Conservation (phyloP, 306 rosid genomes). For the barrel medic (Medicago truncatula) region DNA sequence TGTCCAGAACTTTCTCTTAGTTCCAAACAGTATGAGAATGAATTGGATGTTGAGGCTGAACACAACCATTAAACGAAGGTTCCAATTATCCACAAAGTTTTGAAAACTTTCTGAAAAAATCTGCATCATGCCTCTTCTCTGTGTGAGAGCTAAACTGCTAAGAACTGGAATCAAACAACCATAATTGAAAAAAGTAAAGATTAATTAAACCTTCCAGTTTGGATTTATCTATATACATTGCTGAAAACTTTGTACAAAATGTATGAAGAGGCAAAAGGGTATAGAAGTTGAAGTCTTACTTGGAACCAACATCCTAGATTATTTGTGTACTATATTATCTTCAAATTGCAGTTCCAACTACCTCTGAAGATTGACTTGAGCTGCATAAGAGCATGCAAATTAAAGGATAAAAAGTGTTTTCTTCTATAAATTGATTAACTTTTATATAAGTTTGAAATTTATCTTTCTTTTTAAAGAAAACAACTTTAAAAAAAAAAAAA, state of each 20-base stretch:
- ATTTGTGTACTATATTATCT: not conserved
- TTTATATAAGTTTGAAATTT: no score
- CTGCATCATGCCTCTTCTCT: not conserved
- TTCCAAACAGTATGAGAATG: constrained; percentile 37
- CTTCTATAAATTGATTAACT: no score
- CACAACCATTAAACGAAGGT: constrained; percentile 39
- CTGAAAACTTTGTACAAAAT: no score
- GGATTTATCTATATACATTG: no score
- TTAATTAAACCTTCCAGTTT: no score
- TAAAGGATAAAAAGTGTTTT: no score
- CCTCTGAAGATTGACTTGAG: not conserved
- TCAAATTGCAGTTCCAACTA: not conserved
- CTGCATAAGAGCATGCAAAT: no score
- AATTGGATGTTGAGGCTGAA: constrained; percentile 42
- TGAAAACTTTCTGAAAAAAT: constrained; percentile 6
- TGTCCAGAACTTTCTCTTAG: constrained; percentile 32
- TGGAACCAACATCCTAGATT: not conserved
- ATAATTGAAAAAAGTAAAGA: no score
- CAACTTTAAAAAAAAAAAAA: no score
- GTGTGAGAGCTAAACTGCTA: not conserved
- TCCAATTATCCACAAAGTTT: constrained; percentile 34
- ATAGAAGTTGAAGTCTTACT: not conserved
- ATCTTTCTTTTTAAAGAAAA: no score
- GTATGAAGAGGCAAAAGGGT: not conserved
- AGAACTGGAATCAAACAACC: not conserved